phyloP scores from a whole-genome alignment of 441 rosid genomes.

The Pelargonium citronellum region DNA sequence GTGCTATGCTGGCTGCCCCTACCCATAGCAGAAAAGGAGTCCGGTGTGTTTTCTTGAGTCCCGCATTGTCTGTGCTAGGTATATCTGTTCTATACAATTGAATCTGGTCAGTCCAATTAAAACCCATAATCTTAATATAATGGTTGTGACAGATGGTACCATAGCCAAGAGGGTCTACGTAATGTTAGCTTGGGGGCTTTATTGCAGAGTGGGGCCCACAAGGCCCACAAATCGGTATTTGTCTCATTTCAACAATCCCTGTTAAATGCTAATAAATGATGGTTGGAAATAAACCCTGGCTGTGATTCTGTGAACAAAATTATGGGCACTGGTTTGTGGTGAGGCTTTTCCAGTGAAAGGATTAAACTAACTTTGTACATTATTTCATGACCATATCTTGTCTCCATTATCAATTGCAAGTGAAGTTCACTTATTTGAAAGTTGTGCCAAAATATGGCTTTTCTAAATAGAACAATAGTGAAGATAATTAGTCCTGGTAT shows the following conservation, averaged over 20 bases:
- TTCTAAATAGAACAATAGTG: neutral
- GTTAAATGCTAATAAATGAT: neutral
- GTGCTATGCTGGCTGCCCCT: too few relatives aligned
- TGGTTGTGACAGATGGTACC: neutral
- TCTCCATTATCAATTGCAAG: neutral
- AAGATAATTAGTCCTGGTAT: neutral
- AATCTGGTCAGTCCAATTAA: neutral
- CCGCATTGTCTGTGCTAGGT: neutral
- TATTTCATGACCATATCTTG: neutral
- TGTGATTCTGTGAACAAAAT: too few relatives aligned
- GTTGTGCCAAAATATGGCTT: neutral
- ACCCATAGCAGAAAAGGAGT: neutral
- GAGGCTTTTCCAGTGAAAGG: neutral
- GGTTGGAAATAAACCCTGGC: too few relatives aligned
- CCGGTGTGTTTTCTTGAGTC: neutral
- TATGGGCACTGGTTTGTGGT: neutral
- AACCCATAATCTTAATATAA: neutral
- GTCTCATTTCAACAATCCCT: neutral
- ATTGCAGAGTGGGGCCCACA: neutral
- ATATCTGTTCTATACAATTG: neutral
- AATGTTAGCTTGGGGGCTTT: neutral
- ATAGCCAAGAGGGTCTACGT: neutral
- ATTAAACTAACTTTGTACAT: neutral
- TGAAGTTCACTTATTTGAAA: neutral
- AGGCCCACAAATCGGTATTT: neutral